Evolutionary conservation across 139 green algal genomes (phyloP).

Genomic region (Chlorella sp.): DNA sequence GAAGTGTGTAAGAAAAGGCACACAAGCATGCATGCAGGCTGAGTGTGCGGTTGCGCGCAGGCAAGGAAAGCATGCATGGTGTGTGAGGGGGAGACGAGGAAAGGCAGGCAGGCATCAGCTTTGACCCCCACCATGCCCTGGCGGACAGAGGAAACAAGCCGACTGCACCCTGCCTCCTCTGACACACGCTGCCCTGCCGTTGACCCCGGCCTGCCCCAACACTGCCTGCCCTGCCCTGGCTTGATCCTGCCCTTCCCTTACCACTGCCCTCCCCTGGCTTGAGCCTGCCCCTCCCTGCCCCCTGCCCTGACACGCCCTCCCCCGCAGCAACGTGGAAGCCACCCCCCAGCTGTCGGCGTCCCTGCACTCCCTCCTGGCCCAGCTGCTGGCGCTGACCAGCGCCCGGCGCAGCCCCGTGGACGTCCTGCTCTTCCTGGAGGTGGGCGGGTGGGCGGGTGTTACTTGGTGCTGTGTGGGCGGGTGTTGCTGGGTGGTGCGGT

Average conservation of each 20-base stretch:
- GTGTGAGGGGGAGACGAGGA: neutral
- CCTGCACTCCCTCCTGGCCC: neutral
- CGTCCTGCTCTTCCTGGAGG: constrained; percentile 32
- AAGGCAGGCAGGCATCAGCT: neutral
- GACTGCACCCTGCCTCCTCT: too few relatives aligned
- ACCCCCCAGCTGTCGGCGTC: neutral
- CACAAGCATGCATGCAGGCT: neutral
- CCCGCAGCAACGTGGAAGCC: constrained; percentile 4
- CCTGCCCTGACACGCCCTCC: neutral
- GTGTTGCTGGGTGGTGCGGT: neutral
- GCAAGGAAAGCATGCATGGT: neutral
- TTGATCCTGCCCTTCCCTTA: neutral
- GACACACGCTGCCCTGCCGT: too few relatives aligned
- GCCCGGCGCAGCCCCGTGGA: constrained; percentile 5
- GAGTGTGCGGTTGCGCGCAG: neutral
- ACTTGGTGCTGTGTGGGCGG: neutral
- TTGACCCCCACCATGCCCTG: too few relatives aligned
- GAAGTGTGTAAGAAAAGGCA: neutral
- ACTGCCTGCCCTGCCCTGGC: neutral
- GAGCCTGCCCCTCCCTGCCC: neutral
- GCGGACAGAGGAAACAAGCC: too few relatives aligned
- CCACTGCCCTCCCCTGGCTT: neutral
- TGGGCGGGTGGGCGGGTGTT: neutral
- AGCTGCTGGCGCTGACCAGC: neutral
- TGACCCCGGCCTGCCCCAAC: too few relatives aligned